Evolutionary conservation across 768 basidiomycete species (phyloP), one percentile per base, ranked within the genome.

Genomic region (Boletus insuetus): DNA sequence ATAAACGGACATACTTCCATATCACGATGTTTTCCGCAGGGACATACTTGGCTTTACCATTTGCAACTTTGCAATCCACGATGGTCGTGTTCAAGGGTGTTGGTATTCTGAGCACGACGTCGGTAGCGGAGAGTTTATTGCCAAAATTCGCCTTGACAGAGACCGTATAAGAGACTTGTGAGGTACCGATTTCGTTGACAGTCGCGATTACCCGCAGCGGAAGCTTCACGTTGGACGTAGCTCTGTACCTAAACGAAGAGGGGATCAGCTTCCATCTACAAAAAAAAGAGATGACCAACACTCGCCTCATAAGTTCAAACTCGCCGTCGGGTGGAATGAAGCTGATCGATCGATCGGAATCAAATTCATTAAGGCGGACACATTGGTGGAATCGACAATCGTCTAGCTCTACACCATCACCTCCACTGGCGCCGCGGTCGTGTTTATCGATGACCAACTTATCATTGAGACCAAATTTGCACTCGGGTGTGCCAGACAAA

Each of bases 371-470:
- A 41, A 99, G 75, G 55, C 94, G 83, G 22, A 99, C 97, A 69
- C 97, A 99, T 72, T 99, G 97, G 64, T 99, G 97, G 79, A 98
- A 98, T 54, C 91, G 90, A 72, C 96, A 98, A 69, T 99, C 97
- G 65, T 99, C 97, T 44, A 98, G 76, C 69, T 98, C 95, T 34
- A 99, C 96, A 3, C 92, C 91, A 60, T 91, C 88, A 49, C 68
- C 52, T 19, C 63, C 64, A 49, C 82, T 78, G 20, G 78, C 77
- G 20, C 82, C 81, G 53, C 79, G 77, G 53, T 82, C 81, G 16
- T 63, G 72, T 76, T 94, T 94, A 78, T 97, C 94, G 46, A 98
- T 89, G 22, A 98, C 94, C 22, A 98, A 82, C 73, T 98, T 98
- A 75, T 98, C 97, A 65, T 99, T 99, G 59, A 99, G 77, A 13